Evolutionary conservation across 2,329 filamentous ascomycete species (phyloP).

Genomic region (Teratosphaeriaceae sp.): DNA sequence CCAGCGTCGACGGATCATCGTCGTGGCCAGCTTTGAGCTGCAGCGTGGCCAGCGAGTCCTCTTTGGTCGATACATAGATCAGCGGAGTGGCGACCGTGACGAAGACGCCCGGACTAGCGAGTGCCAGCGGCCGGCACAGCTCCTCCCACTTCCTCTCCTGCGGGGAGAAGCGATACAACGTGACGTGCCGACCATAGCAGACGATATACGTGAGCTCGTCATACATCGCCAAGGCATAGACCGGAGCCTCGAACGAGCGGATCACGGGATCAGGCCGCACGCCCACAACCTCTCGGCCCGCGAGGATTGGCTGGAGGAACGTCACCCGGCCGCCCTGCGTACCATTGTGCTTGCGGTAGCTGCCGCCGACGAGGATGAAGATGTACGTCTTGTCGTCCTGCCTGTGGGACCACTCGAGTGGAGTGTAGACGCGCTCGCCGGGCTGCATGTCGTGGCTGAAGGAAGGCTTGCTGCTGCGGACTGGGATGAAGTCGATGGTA

Average conservation of each 20-base stretch:
- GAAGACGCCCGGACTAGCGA: conserved; percentile 37
- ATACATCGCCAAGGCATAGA: conserved; percentile 52
- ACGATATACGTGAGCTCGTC: conserved; percentile 50
- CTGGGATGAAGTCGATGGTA: conserved; percentile 41
- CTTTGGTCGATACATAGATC: conserved; percentile 49
- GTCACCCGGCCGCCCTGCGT: conserved; percentile 41
- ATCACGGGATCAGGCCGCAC: conserved; percentile 40
- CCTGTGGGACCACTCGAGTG: conserved; percentile 53
- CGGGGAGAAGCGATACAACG: conserved; percentile 34
- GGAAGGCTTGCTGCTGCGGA: conserved; percentile 9
- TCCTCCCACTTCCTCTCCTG: conserved; percentile 22
- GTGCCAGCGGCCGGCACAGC: conserved; percentile 25
- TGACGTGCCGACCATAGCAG: conserved; percentile 36
- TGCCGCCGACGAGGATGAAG: conserved; percentile 51
- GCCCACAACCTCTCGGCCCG: conserved; percentile 47
- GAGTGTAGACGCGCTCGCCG: conserved; percentile 53
- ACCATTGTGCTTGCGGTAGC: conserved; percentile 37
- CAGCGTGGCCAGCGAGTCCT: conserved; percentile 48
- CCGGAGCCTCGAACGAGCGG: conserved; percentile 37
- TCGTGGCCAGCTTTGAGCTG: conserved; percentile 30
- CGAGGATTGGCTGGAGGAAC: conserved; percentile 24
- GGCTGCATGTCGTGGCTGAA: conserved; percentile 39
- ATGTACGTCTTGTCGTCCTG: conserved; percentile 51
- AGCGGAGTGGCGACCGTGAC: conserved; percentile 40
- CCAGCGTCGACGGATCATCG: conserved; percentile 20